Percentiles rank a stretch among this genome's conserved stretches.
Conservation (phyloP, 2,329 filamentous ascomycete genomes). For the Aureobasidium sp. region DNA sequence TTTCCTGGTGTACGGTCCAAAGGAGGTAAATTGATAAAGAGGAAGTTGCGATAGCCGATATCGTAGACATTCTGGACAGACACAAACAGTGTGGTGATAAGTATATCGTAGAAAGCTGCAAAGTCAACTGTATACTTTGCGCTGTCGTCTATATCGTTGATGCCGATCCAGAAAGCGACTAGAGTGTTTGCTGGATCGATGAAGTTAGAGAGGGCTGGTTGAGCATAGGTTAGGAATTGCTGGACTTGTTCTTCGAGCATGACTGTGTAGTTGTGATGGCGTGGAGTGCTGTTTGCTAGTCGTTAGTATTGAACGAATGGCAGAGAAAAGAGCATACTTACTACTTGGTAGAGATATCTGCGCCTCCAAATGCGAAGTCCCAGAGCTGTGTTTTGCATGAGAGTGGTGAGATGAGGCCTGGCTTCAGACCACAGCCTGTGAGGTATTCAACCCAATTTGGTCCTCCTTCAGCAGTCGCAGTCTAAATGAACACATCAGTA, state of each 20-base stretch:
- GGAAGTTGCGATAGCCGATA: conserved; percentile 36
- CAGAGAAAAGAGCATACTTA: conserved; percentile 15
- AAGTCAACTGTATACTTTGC: conserved; percentile 24
- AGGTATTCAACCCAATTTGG: conserved; percentile 48
- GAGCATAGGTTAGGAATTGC: conserved; percentile 39
- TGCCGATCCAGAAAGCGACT: conserved; percentile 45
- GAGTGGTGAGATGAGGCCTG: conserved; percentile 34
- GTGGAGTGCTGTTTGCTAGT: not conserved
- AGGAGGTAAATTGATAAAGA: conserved; percentile 45
- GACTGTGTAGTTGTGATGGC: conserved; percentile 34
- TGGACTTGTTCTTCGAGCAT: conserved; percentile 42
- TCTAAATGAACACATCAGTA: conserved; percentile 19
- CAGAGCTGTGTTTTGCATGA: conserved; percentile 42
- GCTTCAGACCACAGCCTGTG: conserved; percentile 40
- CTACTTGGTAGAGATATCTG: conserved; percentile 39
- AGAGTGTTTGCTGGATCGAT: conserved; percentile 32
- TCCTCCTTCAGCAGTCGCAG: conserved; percentile 42
- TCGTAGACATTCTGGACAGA: conserved; percentile 33
- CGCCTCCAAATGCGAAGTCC: conserved; percentile 49
- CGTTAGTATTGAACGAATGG: conserved; percentile 21
- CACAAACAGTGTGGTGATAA: conserved; percentile 33
- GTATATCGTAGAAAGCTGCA: conserved; percentile 33
- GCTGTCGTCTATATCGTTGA: conserved; percentile 49
- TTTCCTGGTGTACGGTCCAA: conserved; percentile 38
- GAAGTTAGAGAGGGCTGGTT: conserved; percentile 29